Conservation (phyloP, 306 rosid genomes). For the Chamaecrista fasciculata region DNA sequence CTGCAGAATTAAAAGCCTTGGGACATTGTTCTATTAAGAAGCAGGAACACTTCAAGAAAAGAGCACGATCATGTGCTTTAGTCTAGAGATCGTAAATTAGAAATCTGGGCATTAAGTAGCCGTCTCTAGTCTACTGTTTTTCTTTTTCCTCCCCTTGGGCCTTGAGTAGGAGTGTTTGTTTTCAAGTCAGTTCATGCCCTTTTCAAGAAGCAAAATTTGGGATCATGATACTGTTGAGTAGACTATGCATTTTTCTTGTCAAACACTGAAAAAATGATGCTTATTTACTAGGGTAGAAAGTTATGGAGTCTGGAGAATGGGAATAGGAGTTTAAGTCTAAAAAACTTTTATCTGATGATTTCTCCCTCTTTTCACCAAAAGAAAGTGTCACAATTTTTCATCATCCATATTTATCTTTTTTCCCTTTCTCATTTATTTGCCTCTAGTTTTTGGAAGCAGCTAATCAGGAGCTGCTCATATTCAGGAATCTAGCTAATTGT, state of each 20-base stretch:
- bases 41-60: neutral
- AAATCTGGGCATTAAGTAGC: neutral
- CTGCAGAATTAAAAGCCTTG: neutral
- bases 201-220: too few species aligned
- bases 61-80: neutral
- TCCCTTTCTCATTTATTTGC: neutral
- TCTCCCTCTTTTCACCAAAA: too few species aligned
- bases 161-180: too few species aligned
- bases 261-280: neutral
- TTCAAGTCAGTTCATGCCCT: neutral
- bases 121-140: neutral
- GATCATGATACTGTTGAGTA: neutral
- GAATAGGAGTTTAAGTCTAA: neutral
- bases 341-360: neutral
- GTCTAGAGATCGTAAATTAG: neutral
- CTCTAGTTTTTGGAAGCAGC: too few species aligned
- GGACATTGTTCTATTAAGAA: neutral
- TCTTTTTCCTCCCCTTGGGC: neutral
- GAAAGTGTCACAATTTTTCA: neutral
- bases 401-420: neutral
- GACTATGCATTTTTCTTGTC: neutral
- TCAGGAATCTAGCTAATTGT: neutral
- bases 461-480: neutral
- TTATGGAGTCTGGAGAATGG: neutral
- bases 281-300: neutral